Evolutionary conservation across 768 basidiomycete species (phyloP), one percentile per base, ranked within the genome.

Genomic region (Rhodotorula paludigena): DNA sequence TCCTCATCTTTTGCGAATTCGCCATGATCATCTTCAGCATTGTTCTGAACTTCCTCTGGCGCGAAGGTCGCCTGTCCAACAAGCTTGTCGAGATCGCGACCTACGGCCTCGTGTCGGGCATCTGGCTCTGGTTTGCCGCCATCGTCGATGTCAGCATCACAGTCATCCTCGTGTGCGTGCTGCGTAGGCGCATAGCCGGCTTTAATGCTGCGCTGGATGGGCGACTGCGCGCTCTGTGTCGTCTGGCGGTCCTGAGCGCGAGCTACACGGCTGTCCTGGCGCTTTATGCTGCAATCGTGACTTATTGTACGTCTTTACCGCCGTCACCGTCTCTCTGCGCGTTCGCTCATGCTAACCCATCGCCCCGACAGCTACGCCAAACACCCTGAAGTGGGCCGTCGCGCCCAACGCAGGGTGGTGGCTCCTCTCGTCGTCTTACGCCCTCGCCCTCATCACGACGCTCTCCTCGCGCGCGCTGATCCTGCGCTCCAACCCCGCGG

Each of bases 391-490:
- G 16, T 51, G 15, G 9, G 18, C 36, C 38, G 16, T 7, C 38
- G 38, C 38, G 0, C 35, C 54, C 25, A 39, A 25, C 54, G 38
- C 36, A 3, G 10, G 15, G 10, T 55, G 54, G 54, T 55, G 38
- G 38, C n/a, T 28, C 38, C 54, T 55, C 38, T n/a, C 54, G 14
- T 28, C 54, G 10, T n/a, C 21, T n/a, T 55, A 55, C 54, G 25
- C n/a, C 35, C 35, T 55, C 54, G 23, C 54, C 16, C 54, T 55
- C 38, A 36, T 55, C 38, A n/a, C n/a, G 38, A 28, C 54, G 25
- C 54, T 55, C 54, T 55, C 36, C 14, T 55, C 54, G n/a, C 54
- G 54, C 54, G 44, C 44, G 18, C 38, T 39, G 38, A 39, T 55
- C 54, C 38, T 55, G 25, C 21, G 33, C 32, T 14, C 20, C 7